Evolutionary conservation across 2,329 filamentous ascomycete genomes (phyloP), one percentile per base, ranked within the genome.

Genomic region (Paecilomyces formosus): DNA sequence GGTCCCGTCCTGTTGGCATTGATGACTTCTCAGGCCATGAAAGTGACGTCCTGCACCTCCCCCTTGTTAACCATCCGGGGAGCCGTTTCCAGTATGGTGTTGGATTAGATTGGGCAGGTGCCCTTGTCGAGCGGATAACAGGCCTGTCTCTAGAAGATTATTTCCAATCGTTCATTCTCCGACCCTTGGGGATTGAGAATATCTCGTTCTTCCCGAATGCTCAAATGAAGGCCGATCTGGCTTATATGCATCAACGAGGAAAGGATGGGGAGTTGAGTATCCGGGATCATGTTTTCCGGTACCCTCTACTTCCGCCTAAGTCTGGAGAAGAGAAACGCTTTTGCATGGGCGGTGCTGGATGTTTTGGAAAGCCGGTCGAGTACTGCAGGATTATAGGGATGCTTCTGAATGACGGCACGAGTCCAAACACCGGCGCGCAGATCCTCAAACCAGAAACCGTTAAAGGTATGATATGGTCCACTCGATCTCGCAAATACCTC

Each of bases 21-120:
- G 82, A 87, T 58, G 85, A 87, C 66, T 82, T 87, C 65, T 78
- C 78, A 0, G 81, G 82, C 2, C 75, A 82, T 15, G 66, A 77
- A 18, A 74, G 76, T 52, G 84, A 84, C 28, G 74, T 87, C 54
- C 65, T 81, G 39, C 68, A 75, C 57, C 64, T 66, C 11, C 82
- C 85, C 0, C 72, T 89, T 12, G 71, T 88, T 1, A 85, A 86
- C 63, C 85, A 89, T 62, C 87, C 87, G 0, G 86, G 86, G 0
- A 78, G 80, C 30, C 75, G 74, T 3, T 89, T 84, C 83, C 79
- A 84, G 58, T 88, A 88, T 28, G 81, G 82, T 2, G 79, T 83
- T 24, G 72, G 72, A 21, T 74, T 83, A 13, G 82, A 85, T 65
- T 85, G 81, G 81, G 82, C 78, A 0, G 81, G 82, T 2, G 66